A percentile compares a stretch with the other conserved stretches of the same genome.
Conservation (phyloP, 1,284 basidiomycete genomes). For the Xerocomus minutiporus region DNA sequence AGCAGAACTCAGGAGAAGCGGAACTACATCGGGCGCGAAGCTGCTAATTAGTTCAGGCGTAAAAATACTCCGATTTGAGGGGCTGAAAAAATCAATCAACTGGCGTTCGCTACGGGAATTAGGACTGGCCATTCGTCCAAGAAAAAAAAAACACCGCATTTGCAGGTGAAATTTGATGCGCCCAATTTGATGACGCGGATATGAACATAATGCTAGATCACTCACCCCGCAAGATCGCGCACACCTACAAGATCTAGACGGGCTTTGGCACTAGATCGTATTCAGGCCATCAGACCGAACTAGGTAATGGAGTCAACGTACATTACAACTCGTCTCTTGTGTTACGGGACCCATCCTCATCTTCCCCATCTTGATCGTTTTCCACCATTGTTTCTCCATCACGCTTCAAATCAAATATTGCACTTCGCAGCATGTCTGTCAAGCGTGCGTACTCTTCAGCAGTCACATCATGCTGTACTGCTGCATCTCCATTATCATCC, state of each 20-base stretch:
- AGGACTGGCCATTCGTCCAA: slow-evolving; percentile 10
- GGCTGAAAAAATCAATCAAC: slow-evolving; percentile 9
- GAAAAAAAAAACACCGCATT: slow-evolving; percentile 10
- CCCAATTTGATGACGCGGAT: slow-evolving; percentile 23
- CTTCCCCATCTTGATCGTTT: slow-evolving; percentile 23
- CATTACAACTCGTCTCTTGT: slow-evolving; percentile 41
- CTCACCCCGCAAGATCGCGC: slow-evolving; percentile 6
- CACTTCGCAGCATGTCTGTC: slow-evolving; percentile 40
- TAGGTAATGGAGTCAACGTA: slow-evolving; percentile 22
- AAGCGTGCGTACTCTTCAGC: slow-evolving; percentile 33
- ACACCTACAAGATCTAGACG: slow-evolving; percentile 7
- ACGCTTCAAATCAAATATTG: slow-evolving; percentile 35
- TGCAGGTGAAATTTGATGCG: slow-evolving; percentile 18
- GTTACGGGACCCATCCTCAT: slow-evolving; percentile 19
- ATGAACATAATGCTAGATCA: slow-evolving; percentile 19
- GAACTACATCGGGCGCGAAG: slow-evolving; percentile 8
- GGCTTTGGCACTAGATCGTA: slow-evolving; percentile 9
- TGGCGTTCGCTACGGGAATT: slow-evolving; percentile 20
- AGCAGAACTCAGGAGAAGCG: slow-evolving; percentile 1
- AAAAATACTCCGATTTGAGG: slow-evolving; percentile 8
- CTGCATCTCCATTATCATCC: slow-evolving; percentile 31
- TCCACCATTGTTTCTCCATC: slow-evolving; percentile 24
- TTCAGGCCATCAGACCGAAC: slow-evolving; percentile 15
- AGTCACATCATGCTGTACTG: slow-evolving; percentile 25
- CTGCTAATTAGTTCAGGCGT: slow-evolving; percentile 6